phyloP scores from a whole-genome alignment of 2,329 filamentous ascomycete species.

The Stagonosporopsis rhizophila region DNA sequence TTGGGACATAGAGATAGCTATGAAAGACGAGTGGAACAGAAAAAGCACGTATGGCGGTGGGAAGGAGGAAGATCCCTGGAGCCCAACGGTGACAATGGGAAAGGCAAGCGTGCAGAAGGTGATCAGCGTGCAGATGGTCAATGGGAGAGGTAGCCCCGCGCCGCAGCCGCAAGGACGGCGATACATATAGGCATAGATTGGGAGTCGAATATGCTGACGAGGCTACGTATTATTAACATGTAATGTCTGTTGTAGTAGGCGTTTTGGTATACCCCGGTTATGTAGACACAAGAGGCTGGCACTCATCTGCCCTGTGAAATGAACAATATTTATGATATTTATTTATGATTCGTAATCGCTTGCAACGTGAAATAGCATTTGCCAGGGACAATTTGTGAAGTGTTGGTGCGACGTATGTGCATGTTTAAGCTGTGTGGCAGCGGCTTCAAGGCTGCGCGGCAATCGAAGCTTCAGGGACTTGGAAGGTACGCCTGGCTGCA shows the following conservation, averaged over 20 bases:
- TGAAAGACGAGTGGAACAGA: conserved; percentile 4
- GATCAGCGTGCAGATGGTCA: conserved; percentile 21
- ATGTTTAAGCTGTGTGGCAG: neutral
- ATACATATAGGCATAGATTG: conserved; percentile 1
- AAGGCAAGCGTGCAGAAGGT: conserved; percentile 25
- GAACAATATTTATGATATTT: neutral
- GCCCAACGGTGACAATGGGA: conserved; percentile 25
- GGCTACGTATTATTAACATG: neutral
- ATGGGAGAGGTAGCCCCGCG: conserved; percentile 18
- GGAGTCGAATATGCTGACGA: neutral
- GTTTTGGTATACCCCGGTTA: conserved; percentile 16
- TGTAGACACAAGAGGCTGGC: conserved; percentile 7
- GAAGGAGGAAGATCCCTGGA: conserved; percentile 29
- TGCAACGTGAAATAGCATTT: neutral
- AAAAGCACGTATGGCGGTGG: conserved; percentile 16
- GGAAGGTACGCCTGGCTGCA: conserved; percentile 23
- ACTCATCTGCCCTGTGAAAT: conserved; percentile 6
- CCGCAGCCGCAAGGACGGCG: conserved; percentile 4
- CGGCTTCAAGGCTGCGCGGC: neutral
- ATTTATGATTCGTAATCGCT: neutral
- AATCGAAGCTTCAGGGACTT: conserved; percentile 25
- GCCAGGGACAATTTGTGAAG: neutral
- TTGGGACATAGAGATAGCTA: neutral
- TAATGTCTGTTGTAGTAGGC: conserved; percentile 10
- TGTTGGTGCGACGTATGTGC: neutral